A percentile compares a stretch with the other conserved stretches of the same genome.
These are phyloP conservation scores for Heliamphora pulchella DNA, from an alignment of 179 eudicot genomes.

Conservation along the genomic window DNA sequence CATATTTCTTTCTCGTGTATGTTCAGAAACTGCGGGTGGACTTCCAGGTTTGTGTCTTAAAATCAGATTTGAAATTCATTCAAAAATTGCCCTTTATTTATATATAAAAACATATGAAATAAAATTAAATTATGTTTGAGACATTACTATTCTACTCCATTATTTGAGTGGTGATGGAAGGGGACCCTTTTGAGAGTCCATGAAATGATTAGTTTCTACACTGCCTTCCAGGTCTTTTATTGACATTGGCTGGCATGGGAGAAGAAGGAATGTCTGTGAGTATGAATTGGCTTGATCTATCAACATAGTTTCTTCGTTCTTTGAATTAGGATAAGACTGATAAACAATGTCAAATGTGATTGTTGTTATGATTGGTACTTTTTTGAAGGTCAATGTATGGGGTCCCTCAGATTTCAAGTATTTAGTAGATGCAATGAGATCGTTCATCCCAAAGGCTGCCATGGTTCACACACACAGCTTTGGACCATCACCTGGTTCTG, in stretches of 20 bases:
- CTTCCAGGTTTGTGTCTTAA: conserved; percentile 64
- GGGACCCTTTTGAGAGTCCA: background rate
- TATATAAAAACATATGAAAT: background rate
- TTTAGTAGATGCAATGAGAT: conserved; percentile 73
- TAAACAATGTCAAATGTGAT: background rate
- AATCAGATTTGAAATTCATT: background rate
- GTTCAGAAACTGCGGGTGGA: conserved; percentile 97
- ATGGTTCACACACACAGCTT: conserved; percentile 85
- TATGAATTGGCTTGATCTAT: conserved; percentile 16
- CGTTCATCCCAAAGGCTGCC: conserved; percentile 88
- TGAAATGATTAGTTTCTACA: background rate
- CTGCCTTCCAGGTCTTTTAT: conserved; percentile 57
- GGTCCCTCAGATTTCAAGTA: conserved; percentile 88
- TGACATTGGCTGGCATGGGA: conserved; percentile 89
- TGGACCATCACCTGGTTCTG: conserved; percentile 40
- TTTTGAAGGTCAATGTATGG: conserved; percentile 75
- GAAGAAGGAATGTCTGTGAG: conserved; percentile 90
- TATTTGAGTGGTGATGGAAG: conserved; percentile 9
- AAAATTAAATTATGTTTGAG: background rate
- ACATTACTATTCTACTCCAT: background rate
- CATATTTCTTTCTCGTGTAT: conserved; percentile 88
- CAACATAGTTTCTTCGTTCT: background rate
- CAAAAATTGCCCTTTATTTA: background rate
- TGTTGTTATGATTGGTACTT: conserved; percentile 5
- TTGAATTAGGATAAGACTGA: background rate